Base-by-base conservation (phyloP, 164 flowering plant genomes). In the Buxus sempervirens region DNA sequence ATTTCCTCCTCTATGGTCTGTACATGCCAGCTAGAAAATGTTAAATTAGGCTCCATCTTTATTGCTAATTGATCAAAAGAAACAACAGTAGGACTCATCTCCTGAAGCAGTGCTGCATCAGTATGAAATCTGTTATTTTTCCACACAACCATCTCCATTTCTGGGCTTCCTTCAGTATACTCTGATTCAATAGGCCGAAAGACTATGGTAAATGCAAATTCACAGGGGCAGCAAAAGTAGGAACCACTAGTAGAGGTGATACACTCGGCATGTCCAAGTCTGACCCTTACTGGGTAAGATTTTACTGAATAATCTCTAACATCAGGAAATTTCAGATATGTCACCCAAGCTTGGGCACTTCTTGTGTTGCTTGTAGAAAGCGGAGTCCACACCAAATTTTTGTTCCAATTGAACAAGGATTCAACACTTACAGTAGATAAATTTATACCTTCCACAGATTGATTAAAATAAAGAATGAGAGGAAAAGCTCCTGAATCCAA, bases 391-490 rank as follows among this genome's bases (percentile, higher is more conserved):
- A 69, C 56, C 65, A 86, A 79, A 78, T 86, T 78, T 54, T 69
- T 71, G 36, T 67, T 77, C 64, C 73, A 65, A 64, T 67, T 26
- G 70, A 77, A 65, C 69, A 23, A 70, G 75, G 71, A 84, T 28
- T 79, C 72, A 73, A 91, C 74, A 2, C 75, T 71, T 54, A 95
- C 78, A 38, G 90, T 82, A 41, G 81, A 76, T 27, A 89, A 80
- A 75, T 76, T 83, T 28, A 95, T 86, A 72, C 94, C 97, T 77
- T 78, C 79, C 72, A 95, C 94, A 62, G 84, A 75, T 74, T 88
- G 85, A 75, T 76, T 84, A 60, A 95, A 92, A 76, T 85, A 88
- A 42, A 95, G 76, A 80, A 95, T 72, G 45, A 95, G 73, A 16
- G 94, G 96, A 75, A 90, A 69, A 32, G 64, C 72, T 73, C 76